Base-by-base conservation (phyloP, 352 stramenopile species). In the Globisporangium canariense region DNA sequence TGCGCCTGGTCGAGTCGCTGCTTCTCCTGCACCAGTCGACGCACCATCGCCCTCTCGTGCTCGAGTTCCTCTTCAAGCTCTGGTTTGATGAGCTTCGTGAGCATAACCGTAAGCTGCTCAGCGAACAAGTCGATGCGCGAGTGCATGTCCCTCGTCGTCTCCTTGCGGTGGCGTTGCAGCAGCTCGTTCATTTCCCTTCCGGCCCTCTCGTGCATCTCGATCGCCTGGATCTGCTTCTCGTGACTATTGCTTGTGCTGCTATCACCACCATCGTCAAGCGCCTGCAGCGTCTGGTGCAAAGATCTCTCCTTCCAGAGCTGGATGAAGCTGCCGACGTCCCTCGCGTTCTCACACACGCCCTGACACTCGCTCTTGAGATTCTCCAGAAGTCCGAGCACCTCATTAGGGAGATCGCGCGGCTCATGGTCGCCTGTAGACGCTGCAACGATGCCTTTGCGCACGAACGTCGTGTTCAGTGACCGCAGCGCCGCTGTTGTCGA, bases 271-370 rank as follows among this genome's bases (percentile, higher is more conserved):
- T 43, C 55, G 6, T 89, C 80, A 6, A 89, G 64, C 13, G 68
- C 61, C 51, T 85, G 68, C 4, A 89, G 67, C 2, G 75, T 84
- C 50, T 83, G 76, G 30, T 88, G 71, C 25, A 89, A 52, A 11
- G 80, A 86, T 16, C 80, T 66, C 64, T 89, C 80, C 40, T 88
- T 87, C 76, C 78, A 89, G 2, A 85, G 67, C 67, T 89, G 80
- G 13, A 88, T 66, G 20, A 34, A 41, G 25, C 62, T 61, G 14
- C 45, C 46, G n/a, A 75, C 60, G 22, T 75, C 68, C 13, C 55
- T 18, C 22, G 65, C 20, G 8, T 78, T 66, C 53, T 67, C 43
- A 1, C 60, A 64, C 11, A 50, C 61, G 2, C n/a, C 22, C 1
- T 58, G 50, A 18, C 68, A 74, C 16, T 62, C 54, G 6, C 25